Conservation (phyloP, 2,329 filamentous ascomycete genomes). For the Helminthosporium solani region DNA sequence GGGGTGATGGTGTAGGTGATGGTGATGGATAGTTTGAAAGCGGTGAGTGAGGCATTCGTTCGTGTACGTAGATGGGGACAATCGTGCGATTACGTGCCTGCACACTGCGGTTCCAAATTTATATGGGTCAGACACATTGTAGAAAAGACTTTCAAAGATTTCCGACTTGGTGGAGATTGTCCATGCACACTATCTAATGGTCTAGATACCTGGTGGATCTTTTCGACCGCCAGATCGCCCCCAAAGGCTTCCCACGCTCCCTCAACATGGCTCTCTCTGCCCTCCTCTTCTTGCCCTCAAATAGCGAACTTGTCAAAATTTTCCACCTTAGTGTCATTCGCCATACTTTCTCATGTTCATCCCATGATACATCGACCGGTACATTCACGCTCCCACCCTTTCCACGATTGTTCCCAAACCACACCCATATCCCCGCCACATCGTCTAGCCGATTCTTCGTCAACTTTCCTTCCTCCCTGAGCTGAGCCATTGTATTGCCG, state of each 20-base stretch:
- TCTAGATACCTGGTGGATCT: no score
- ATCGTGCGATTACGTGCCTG: no score
- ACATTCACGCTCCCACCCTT: constrained; percentile 12
- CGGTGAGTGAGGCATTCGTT: no score
- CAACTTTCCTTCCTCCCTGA: constrained; percentile 11
- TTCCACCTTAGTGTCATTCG: constrained; percentile 23
- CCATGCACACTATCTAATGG: no score
- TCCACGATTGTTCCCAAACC: constrained; percentile 14
- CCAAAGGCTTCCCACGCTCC: background rate
- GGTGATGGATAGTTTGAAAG: no score
- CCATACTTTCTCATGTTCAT: constrained; percentile 19
- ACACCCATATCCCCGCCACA: constrained; percentile 17
- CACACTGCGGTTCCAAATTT: no score
- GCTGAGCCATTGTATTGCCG: constrained; percentile 13
- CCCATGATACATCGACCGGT: constrained; percentile 18
- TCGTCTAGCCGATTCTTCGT: constrained; percentile 18
- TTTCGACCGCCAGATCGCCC: background rate
- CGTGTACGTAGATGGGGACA: no score
- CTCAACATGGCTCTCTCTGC: background rate
- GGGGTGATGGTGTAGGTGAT: no score
- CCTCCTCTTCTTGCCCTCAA: constrained; percentile 13
- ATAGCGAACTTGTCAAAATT: constrained; percentile 18
- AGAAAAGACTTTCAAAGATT: no score
- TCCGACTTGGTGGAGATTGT: no score
- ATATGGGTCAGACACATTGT: no score